Conservation (phyloP, 768 basidiomycete species). For the Lentinula edodes region DNA sequence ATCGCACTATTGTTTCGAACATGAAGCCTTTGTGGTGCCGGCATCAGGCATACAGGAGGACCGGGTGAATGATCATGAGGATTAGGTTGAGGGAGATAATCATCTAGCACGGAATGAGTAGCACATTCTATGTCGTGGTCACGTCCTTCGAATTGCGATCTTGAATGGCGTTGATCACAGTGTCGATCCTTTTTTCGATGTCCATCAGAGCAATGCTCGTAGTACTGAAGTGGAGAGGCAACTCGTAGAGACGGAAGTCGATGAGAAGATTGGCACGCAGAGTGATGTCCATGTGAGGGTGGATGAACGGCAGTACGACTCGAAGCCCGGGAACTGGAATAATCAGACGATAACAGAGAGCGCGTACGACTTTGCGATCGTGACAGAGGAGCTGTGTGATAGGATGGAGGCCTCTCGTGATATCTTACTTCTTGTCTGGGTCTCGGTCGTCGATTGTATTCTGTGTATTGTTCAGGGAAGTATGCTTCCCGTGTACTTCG, state of each 20-base stretch:
- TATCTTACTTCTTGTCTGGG: background rate
- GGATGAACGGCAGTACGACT: background rate
- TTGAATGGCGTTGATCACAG: background rate
- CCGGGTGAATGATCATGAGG: background rate
- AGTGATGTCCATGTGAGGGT: background rate
- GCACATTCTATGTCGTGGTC: background rate
- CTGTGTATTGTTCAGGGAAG: background rate
- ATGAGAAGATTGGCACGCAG: background rate
- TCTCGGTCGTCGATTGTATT: background rate
- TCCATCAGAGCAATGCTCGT: background rate
- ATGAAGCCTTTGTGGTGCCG: constrained; percentile 5
- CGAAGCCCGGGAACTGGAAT: background rate
- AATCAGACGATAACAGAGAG: background rate
- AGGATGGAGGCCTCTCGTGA: background rate
- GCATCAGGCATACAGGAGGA: constrained; percentile 1
- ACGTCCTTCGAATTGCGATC: background rate
- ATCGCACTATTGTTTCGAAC: background rate
- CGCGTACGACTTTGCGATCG: constrained; percentile 1
- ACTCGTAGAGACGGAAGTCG: background rate
- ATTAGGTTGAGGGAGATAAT: background rate
- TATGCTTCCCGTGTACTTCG: constrained; percentile 3
- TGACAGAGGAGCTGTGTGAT: background rate
- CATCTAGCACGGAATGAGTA: constrained; percentile 5
- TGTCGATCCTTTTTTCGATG: background rate
- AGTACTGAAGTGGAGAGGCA: background rate